A percentile compares a stretch with the other conserved stretches of the same genome.
These are phyloP conservation scores for Diaporthe citriasiana DNA, from an alignment of 2,329 filamentous ascomycete species.

Conservation along the genomic window DNA sequence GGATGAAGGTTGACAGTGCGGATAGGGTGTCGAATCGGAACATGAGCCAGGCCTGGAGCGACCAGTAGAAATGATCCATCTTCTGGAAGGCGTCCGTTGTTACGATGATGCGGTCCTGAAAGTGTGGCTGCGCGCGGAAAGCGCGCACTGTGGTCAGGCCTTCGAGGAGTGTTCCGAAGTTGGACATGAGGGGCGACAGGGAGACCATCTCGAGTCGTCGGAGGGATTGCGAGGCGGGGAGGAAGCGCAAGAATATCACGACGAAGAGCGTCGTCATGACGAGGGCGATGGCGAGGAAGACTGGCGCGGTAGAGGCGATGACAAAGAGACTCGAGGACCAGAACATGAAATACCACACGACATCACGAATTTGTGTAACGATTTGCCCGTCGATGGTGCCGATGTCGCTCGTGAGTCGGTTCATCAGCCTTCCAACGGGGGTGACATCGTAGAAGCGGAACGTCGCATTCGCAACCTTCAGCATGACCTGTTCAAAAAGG, in stretches of 20 bases:
- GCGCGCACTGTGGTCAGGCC: constrained; percentile 90
- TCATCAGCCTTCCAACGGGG: constrained; percentile 91
- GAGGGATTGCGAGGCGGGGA: constrained; percentile 86
- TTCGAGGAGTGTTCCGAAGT: constrained; percentile 89
- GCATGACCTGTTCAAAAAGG: constrained; percentile 81
- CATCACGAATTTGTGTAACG: constrained; percentile 77
- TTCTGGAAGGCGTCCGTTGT: constrained; percentile 92
- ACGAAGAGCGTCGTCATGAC: constrained; percentile 78
- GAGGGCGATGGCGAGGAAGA: constrained; percentile 81
- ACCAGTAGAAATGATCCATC: constrained; percentile 98
- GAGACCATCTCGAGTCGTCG: constrained; percentile 91
- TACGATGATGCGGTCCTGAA: constrained; percentile 83
- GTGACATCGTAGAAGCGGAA: constrained; percentile 95
- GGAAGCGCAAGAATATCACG: constrained; percentile 80
- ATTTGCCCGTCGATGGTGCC: constrained; percentile 91
- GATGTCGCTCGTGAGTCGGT: constrained; percentile 90
- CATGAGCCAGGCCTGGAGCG: constrained; percentile 86
- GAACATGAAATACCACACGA: constrained; percentile 78
- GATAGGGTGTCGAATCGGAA: constrained; percentile 83
- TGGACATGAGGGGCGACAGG: constrained; percentile 88
- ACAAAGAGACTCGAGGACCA: constrained; percentile 82
- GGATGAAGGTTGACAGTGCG: constrained; percentile 78
- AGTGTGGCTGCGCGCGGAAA: constrained; percentile 82
- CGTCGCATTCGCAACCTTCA: constrained; percentile 81
- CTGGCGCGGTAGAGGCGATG: constrained; percentile 83